Evolutionary conservation across 1,284 basidiomycete genomes (phyloP).

Genomic region (Tilletia walkeri): DNA sequence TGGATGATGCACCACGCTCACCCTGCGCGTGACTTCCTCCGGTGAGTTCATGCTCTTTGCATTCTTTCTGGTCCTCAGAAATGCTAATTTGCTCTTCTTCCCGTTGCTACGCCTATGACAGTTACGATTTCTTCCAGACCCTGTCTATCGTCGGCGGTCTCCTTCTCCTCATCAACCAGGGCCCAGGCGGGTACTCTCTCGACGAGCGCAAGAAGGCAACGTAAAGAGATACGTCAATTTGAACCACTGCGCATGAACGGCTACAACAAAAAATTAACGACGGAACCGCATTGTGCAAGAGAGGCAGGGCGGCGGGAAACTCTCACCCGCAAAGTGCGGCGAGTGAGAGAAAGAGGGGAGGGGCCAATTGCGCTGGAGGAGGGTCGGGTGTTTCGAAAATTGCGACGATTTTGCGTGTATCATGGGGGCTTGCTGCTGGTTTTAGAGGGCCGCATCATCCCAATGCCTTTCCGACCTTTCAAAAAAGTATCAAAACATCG

Average conservation of each 20-base stretch:
- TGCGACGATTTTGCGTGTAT: too few relatives aligned
- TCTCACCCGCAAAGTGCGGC: too few relatives aligned
- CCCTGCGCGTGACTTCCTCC: slow-evolving; percentile 95
- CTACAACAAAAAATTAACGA: too few relatives aligned
- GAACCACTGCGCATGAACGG: not conserved
- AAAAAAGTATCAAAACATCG: too few relatives aligned
- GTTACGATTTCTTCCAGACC: slow-evolving; percentile 58
- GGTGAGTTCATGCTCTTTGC: slow-evolving; percentile 26
- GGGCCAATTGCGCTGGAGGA: too few relatives aligned
- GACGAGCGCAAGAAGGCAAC: slow-evolving; percentile 96
- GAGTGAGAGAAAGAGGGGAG: too few relatives aligned
- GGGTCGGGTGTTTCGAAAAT: too few relatives aligned
- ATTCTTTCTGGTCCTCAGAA: slow-evolving; percentile 28
- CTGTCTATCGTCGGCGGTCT: slow-evolving; percentile 91
- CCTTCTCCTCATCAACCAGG: slow-evolving; percentile 95
- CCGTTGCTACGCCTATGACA: slow-evolving; percentile 21
- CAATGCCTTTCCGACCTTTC: too few relatives aligned
- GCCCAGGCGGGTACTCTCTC: slow-evolving; percentile 91
- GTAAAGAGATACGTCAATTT: slow-evolving; percentile 15
- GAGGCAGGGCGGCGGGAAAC: too few relatives aligned
- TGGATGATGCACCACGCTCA: slow-evolving; percentile 88
- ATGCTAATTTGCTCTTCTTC: not conserved
- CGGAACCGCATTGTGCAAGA: too few relatives aligned
- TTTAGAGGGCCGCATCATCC: too few relatives aligned
- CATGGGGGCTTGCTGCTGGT: too few relatives aligned